phyloP scores from a whole-genome alignment of 257 asterid genomes.

The Cruciata laevipes region DNA sequence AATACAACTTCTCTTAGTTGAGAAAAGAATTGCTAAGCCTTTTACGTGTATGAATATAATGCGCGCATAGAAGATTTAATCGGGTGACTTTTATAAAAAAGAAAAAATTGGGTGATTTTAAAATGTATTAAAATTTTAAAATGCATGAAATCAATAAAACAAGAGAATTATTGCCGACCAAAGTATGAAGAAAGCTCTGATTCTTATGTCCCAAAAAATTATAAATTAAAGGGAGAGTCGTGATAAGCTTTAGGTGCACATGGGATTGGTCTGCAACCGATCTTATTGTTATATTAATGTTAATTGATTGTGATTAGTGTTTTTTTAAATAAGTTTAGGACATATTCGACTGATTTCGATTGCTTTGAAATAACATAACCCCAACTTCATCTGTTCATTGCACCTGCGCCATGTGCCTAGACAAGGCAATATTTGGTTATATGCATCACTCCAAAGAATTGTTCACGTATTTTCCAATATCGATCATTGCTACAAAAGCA shows the following conservation, averaged over 20 bases:
- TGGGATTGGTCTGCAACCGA: slow-evolving; percentile 35
- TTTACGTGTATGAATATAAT: too few relatives aligned
- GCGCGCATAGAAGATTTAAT: too few relatives aligned
- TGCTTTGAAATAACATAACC: not conserved
- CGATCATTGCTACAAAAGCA: not conserved
- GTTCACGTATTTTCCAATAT: not conserved
- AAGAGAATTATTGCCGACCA: slow-evolving; percentile 50
- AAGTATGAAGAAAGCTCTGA: slow-evolving; percentile 20
- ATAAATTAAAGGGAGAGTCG: not conserved
- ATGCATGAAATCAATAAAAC: not conserved
- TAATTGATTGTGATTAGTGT: not conserved
- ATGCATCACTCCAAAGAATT: not conserved
- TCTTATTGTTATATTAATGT: slow-evolving; percentile 24
- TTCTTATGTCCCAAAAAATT: slow-evolving; percentile 14
- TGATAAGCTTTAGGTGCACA: slow-evolving; percentile 31
- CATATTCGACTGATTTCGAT: not conserved
- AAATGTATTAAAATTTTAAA: slow-evolving; percentile 1
- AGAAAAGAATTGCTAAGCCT: too few relatives aligned
- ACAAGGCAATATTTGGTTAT: not conserved
- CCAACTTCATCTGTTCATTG: not conserved
- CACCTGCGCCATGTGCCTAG: slow-evolving; percentile 1
- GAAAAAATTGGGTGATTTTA: slow-evolving; percentile 5
- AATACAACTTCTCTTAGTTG: too few relatives aligned
- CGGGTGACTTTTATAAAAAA: not conserved
- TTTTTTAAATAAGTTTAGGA: not conserved